These are phyloP conservation scores for Teratosphaeria viscida DNA, from an alignment of 2,329 filamentous ascomycete species.

Conservation along the genomic window DNA sequence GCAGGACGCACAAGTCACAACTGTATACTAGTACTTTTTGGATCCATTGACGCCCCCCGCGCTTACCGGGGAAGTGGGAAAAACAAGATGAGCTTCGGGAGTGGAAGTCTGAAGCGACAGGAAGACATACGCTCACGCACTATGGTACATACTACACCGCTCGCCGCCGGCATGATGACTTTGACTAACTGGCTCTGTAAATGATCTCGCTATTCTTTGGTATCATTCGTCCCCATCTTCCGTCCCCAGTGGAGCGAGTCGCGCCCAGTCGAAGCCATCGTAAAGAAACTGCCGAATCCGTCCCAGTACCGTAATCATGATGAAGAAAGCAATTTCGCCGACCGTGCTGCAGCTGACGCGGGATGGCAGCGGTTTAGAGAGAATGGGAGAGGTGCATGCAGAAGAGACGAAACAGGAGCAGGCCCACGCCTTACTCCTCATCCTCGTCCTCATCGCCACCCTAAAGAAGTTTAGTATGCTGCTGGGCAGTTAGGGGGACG, in stretches of 20 bases:
- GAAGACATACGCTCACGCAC: neutral
- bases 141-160: constrained; percentile 7
- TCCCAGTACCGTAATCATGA: neutral
- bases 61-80: neutral
- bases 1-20: neutral
- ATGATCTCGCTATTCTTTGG: constrained; percentile 7
- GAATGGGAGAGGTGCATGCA: neutral
- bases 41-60: neutral
- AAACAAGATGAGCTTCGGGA: neutral
- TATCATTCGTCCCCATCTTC: constrained; percentile 4
- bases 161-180: constrained; percentile 1
- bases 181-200: constrained; percentile 5
- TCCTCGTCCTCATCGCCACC: constrained; percentile 28
- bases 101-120: neutral
- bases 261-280: neutral
- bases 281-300: constrained; percentile 3
- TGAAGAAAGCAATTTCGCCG: neutral
- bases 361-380: neutral
- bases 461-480: constrained; percentile 15
- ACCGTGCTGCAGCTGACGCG: neutral
- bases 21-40: too few relatives aligned
- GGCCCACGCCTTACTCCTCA: constrained; percentile 20
- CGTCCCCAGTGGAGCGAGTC: neutral
- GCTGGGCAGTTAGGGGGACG: neutral
- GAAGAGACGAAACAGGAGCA: neutral